These are phyloP conservation scores for Protomyces inundatus DNA, from an alignment of 1,139 yeast species.

Conservation along the genomic window DNA sequence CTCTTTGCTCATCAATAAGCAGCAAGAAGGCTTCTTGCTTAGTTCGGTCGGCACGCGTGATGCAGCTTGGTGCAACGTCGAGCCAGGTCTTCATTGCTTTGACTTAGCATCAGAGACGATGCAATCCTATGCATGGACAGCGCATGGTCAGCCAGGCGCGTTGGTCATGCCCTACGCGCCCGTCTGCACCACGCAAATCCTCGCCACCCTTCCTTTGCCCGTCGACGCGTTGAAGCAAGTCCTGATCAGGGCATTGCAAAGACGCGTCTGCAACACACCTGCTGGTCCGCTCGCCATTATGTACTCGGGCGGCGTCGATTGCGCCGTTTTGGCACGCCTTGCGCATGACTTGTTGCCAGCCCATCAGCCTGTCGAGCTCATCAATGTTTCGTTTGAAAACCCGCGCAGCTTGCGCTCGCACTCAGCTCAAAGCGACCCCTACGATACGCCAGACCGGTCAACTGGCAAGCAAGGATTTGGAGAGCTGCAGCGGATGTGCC, in stretches of 20 bases:
- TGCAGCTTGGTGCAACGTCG: slow-evolving; percentile 34
- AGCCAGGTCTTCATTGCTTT: slow-evolving; percentile 35
- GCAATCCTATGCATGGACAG: not conserved
- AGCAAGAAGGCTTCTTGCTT: slow-evolving; percentile 38
- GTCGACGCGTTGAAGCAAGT: not conserved
- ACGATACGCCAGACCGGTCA: slow-evolving; percentile 68
- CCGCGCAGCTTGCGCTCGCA: slow-evolving; percentile 49
- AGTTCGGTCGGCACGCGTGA: slow-evolving; percentile 35
- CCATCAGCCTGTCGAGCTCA: slow-evolving; percentile 52
- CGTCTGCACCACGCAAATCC: not conserved
- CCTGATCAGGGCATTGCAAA: not conserved
- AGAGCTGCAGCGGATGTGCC: slow-evolving; percentile 31
- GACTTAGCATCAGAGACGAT: slow-evolving; percentile 28
- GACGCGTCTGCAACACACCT: not conserved
- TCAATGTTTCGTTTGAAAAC: slow-evolving; percentile 92
- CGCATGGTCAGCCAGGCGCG: not conserved
- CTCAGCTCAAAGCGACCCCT: slow-evolving; percentile 31
- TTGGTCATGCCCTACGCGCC: not conserved
- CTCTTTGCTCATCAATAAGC: slow-evolving; percentile 52
- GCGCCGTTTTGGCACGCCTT: slow-evolving; percentile 64
- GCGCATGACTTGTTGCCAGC: slow-evolving; percentile 38
- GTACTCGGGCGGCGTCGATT: slow-evolving; percentile 93
- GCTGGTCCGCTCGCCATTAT: slow-evolving; percentile 36
- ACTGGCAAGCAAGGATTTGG: slow-evolving; percentile 62
- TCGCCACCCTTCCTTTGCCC: not conserved